A percentile compares a stretch with the other conserved stretches of the same genome.
phyloP scores from a whole-genome alignment of 805 yeast genomes.

The Metahyphopichia silvanorum region DNA sequence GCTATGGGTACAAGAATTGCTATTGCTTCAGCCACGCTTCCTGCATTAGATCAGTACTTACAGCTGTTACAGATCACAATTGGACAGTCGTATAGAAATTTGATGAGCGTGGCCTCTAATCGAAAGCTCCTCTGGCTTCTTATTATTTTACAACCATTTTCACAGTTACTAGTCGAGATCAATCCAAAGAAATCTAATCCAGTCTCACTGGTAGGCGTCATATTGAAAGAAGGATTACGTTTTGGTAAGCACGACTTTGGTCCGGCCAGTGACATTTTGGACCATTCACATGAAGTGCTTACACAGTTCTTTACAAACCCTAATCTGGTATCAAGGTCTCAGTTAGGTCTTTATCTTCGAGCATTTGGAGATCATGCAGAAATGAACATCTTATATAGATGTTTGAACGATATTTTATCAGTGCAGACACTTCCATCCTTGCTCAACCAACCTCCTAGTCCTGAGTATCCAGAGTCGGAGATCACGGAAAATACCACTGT shows the following conservation, averaged over 20 bases:
- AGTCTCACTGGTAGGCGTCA: conserved; percentile 42
- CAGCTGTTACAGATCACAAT: too few species aligned
- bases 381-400: conserved; percentile 36
- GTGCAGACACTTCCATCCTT: background rate
- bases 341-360: conserved; percentile 58
- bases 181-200: conserved; percentile 33
- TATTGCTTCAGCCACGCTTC: conserved; percentile 18
- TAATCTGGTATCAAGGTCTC: conserved; percentile 41
- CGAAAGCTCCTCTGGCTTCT: conserved; percentile 45
- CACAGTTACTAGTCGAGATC: conserved; percentile 29
- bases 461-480: background rate
- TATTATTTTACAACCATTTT: conserved; percentile 50
- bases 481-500: background rate
- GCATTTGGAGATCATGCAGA: conserved; percentile 52
- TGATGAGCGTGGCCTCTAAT: too few species aligned
- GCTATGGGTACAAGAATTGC: conserved; percentile 14
- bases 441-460: background rate
- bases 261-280: conserved; percentile 42
- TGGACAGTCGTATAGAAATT: conserved; percentile 5
- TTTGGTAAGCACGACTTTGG: conserved; percentile 57
- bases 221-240: conserved; percentile 69
- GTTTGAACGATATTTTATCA: conserved; percentile 26
- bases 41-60: conserved; percentile 12
- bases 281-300: conserved; percentile 15
- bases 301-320: conserved; percentile 11